phyloP scores from a whole-genome alignment of 73 alveolate genomes.

The Paramecium tetraurelia region DNA sequence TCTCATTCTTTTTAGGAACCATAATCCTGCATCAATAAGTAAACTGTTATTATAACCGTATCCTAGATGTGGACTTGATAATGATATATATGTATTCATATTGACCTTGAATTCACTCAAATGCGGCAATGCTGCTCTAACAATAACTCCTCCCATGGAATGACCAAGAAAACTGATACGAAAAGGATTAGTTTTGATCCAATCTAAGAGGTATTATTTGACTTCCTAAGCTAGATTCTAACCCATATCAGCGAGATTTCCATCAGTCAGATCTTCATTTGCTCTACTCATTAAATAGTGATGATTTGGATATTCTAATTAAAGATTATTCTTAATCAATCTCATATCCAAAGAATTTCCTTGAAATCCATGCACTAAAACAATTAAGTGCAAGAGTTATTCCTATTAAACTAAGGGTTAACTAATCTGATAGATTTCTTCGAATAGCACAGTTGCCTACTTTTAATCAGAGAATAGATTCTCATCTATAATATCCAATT shows the following conservation, averaged over 20 bases:
- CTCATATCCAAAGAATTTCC: conserved; percentile 99
- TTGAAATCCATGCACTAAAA: conserved; percentile 99
- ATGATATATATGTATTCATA: conserved; percentile 91
- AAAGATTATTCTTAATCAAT: conserved; percentile 93
- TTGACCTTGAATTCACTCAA: conserved; percentile 89
- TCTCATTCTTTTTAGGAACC: conserved; percentile 98
- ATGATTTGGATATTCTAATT: conserved; percentile 95
- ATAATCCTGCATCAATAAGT: conserved; percentile 85
- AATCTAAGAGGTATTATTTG: conserved; percentile 72
- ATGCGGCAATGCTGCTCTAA: conserved; percentile 90
- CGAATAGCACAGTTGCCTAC: neutral
- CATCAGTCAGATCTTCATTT: conserved; percentile 97
- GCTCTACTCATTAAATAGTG: conserved; percentile 88
- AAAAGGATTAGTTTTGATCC: conserved; percentile 73
- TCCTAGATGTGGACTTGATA: conserved; percentile 99
- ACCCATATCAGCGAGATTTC: conserved; percentile 98
- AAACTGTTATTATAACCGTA: conserved; percentile 75
- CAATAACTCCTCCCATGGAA: conserved; percentile 95
- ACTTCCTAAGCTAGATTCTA: conserved; percentile 95
- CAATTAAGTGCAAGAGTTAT: conserved; percentile 86
- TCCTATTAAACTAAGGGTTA: neutral
- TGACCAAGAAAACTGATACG: conserved; percentile 92
- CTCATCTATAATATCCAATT: neutral
- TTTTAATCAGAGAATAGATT: neutral
- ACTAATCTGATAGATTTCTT: conserved; percentile 5